Evolutionary conservation across 768 basidiomycete species (phyloP).

Genomic region (Porphyrellus cyaneotinctus): DNA sequence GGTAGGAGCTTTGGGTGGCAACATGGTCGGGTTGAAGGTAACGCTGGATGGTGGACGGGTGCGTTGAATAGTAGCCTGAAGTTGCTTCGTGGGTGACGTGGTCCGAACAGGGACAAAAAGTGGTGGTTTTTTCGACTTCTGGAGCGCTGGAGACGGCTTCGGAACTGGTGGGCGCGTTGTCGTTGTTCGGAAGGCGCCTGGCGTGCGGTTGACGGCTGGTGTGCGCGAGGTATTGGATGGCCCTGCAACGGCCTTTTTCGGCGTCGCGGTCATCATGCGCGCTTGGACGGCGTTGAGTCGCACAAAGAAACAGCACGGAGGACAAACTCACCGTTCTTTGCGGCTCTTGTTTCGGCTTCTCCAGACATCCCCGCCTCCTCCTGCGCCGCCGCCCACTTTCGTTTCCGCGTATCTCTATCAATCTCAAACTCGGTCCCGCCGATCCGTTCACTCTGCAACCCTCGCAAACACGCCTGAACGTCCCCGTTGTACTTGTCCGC

Average conservation of each 20-base stretch:
- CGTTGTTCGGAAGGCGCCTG: constrained; percentile 33
- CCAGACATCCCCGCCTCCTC: constrained; percentile 48
- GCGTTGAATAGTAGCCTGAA: constrained; percentile 11
- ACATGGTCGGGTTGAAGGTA: constrained; percentile 70
- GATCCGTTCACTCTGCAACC: constrained; percentile 61
- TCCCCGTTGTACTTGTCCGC: constrained; percentile 75
- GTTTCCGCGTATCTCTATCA: constrained; percentile 64
- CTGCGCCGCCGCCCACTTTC: constrained; percentile 68
- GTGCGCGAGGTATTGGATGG: constrained; percentile 45
- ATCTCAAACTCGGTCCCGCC: constrained; percentile 52
- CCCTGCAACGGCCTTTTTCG: constrained; percentile 44
- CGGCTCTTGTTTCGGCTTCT: constrained; percentile 33
- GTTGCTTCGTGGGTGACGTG: constrained; percentile 52
- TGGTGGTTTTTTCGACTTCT: constrained; percentile 29
- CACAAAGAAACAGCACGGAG: neutral
- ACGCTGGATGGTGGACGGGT: constrained; percentile 54
- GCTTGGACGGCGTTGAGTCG: constrained; percentile 29
- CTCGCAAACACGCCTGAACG: constrained; percentile 65
- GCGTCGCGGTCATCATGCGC: constrained; percentile 45
- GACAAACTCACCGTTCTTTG: constrained; percentile 51
- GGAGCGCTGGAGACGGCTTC: constrained; percentile 34
- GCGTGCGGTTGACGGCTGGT: constrained; percentile 40
- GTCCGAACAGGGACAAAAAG: constrained; percentile 33
- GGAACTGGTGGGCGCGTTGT: constrained; percentile 27
- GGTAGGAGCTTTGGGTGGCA: constrained; percentile 37